Base-by-base conservation (phyloP, 441 rosid genomes). In the Eruca vesicaria region DNA sequence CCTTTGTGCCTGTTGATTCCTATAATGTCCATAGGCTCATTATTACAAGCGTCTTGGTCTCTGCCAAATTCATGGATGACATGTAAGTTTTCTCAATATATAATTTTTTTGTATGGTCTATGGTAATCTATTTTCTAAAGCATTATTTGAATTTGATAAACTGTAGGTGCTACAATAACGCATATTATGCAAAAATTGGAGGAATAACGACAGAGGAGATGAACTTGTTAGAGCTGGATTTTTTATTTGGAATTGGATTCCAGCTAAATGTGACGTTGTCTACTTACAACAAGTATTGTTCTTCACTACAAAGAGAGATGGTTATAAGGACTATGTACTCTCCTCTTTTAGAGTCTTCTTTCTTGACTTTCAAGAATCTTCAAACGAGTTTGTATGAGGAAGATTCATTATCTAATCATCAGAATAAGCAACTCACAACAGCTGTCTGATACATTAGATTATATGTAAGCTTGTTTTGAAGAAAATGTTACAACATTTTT, bases 41-140 rank as follows among this genome's bases (percentile, higher is more conserved):
- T 60, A 90, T 93, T 35, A 84, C 98, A 72, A 93, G 97, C 52
- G 93, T 91, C 78, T 71, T 93, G 87, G 85, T 91, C 72, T 87
- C 97, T 41, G 96, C 87, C 50, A 91, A 93, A 82, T 93, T 93
- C 91, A 86, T 90, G 98, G 97, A 93, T 76, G 98, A 91, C 76
- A 78, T 86, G 98, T 93, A 83, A 87, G 94, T 84, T 57, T 19
- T 35, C 16, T 36, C 31, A n/a, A 10, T 18, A 2, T 5, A 33
- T 56, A 6, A 11, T 20, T 21, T 12, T 3, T 57, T 48, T 48
- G 9, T 15, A 7, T 45, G 43, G 43, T 9, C n/a, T n/a, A 23
- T 23, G 26, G 35, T 26, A 57, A 26, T n/a, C 35, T 14, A 18
- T 7, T 28, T 23, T 23, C 15, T 45, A 6, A 45, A 23, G 8